Evolutionary conservation across 2,329 filamentous ascomycete genomes (phyloP).

Genomic region (Emericellopsis cladophorae): DNA sequence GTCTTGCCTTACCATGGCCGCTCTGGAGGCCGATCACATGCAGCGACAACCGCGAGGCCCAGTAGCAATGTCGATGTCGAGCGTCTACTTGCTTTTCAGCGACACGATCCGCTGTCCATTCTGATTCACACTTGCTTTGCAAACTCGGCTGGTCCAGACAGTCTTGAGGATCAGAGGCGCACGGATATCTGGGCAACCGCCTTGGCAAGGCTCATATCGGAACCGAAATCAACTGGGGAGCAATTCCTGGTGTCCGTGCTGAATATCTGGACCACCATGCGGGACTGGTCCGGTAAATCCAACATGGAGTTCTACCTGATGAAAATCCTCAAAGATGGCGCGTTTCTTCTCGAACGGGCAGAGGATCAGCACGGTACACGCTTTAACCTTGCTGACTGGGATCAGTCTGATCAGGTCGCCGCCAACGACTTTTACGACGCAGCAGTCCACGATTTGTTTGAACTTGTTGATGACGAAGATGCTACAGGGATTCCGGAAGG

Average conservation of each 20-base stretch:
- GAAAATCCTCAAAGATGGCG: slow-evolving; percentile 85
- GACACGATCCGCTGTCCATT: slow-evolving; percentile 74
- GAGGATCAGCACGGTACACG: slow-evolving; percentile 65
- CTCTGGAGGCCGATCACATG: slow-evolving; percentile 30
- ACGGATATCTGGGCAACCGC: slow-evolving; percentile 82
- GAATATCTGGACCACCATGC: slow-evolving; percentile 76
- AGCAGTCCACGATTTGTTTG: slow-evolving; percentile 70
- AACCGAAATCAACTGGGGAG: slow-evolving; percentile 64
- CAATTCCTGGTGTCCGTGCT: slow-evolving; percentile 74
- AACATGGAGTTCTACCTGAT: slow-evolving; percentile 92
- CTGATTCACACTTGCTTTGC: slow-evolving; percentile 84
- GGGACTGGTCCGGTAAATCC: slow-evolving; percentile 78
- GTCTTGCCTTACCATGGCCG: slow-evolving; percentile 59
- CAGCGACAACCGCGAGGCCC: slow-evolving; percentile 28
- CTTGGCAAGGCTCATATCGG: slow-evolving; percentile 70
- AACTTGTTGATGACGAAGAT: slow-evolving; percentile 74
- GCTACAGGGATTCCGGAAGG: slow-evolving; percentile 77
- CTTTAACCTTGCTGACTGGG: slow-evolving; percentile 60
- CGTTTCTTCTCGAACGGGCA: slow-evolving; percentile 77
- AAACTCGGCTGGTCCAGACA: slow-evolving; percentile 71
- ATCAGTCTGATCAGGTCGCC: slow-evolving; percentile 66
- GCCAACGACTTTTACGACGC: slow-evolving; percentile 81
- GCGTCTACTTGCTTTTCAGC: slow-evolving; percentile 75
- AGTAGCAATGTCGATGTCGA: slow-evolving; percentile 55
- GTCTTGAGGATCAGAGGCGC: slow-evolving; percentile 65